Evolutionary conservation across 495 filamentous ascomycete genomes (phyloP), one percentile per base, ranked within the genome.

Genomic region (Beverwykella pulmonaria): DNA sequence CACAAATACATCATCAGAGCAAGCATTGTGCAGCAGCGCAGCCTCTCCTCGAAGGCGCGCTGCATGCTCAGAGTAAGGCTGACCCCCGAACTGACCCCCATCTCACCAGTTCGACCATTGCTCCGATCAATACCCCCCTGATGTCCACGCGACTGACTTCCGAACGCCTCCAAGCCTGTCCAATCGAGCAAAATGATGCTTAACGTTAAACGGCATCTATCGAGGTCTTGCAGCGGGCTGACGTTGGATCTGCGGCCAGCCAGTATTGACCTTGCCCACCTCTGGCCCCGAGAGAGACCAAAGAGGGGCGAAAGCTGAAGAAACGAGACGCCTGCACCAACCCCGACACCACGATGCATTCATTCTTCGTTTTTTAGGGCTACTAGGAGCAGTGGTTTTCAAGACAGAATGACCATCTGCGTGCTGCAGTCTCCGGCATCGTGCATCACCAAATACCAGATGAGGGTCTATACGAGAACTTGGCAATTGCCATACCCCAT

Each of bases 161-260:
- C 57, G 17, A 61, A 34, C 52, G 41, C 34, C 50, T 56, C 20
- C 39, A 48, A 17, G 1, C 44, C 4, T 41, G n/a, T 46, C 48
- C 63, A 55, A 27, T 58, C 53, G 23, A 57, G 52, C 22, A 48
- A 17, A 22, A 9, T 29, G 9, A 26, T 29, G 23, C 10, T 59
- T 44, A 15, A 63, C n/a, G 32, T 36, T 32, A 49, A 63, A 48
- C 59, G 9, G 36, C 15, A 20, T 39, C 3, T 26, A 9, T 22
- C 1, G 3, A 8, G 26, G n/a, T 10, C 47, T 53, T 63, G 59
- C 59, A 58, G 59, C 41, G 60, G n/a, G 65, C 65, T 68, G 59
- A 68, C 65, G 65, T 68, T 68, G 65, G 65, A 68, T 44, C 27
- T 53, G 59, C 30, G 7, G 19, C 15, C 30, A 14, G 30, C 53